Conservation (phyloP, 768 basidiomycete genomes). For the Lactifluus volemus region DNA sequence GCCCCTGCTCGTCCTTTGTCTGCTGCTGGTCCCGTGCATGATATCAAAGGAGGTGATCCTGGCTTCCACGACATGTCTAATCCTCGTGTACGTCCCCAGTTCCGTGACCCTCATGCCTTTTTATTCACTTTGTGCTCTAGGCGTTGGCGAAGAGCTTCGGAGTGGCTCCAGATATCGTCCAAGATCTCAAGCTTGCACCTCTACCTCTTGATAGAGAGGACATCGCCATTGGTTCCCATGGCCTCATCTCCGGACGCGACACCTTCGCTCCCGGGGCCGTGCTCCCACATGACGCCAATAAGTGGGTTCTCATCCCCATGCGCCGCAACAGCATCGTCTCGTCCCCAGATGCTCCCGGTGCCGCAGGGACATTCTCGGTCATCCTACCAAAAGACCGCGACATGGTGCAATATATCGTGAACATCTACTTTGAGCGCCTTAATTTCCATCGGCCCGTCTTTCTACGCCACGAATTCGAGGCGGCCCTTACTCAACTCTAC, state of each 20-base stretch:
- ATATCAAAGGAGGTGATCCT: slow-evolving; percentile 71
- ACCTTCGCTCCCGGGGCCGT: slow-evolving; percentile 45
- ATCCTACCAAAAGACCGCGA: slow-evolving; percentile 74
- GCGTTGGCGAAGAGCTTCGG: slow-evolving; percentile 74
- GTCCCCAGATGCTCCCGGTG: slow-evolving; percentile 15
- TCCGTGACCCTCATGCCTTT: not conserved
- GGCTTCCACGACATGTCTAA: slow-evolving; percentile 72
- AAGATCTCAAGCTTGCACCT: slow-evolving; percentile 47
- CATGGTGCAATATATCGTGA: slow-evolving; percentile 52
- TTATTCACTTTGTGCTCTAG: slow-evolving; percentile 26
- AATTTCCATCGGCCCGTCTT: slow-evolving; percentile 77
- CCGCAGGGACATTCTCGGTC: slow-evolving; percentile 37
- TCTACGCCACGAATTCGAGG: slow-evolving; percentile 57
- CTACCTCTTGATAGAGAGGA: slow-evolving; percentile 53
- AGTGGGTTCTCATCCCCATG: slow-evolving; percentile 52
- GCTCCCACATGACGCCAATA: slow-evolving; percentile 47
- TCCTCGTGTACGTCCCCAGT: slow-evolving; percentile 37
- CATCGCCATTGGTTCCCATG: slow-evolving; percentile 66
- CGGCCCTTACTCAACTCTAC: slow-evolving; percentile 57
- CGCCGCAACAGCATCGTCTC: slow-evolving; percentile 37
- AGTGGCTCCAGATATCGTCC: slow-evolving; percentile 62
- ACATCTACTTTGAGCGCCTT: slow-evolving; percentile 68
- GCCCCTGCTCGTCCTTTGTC: slow-evolving; percentile 24
- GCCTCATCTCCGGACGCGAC: slow-evolving; percentile 62
- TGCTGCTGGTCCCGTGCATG: slow-evolving; percentile 21